Base-by-base conservation (phyloP, 345 rosid genomes). In the Acer yangbiense region DNA sequence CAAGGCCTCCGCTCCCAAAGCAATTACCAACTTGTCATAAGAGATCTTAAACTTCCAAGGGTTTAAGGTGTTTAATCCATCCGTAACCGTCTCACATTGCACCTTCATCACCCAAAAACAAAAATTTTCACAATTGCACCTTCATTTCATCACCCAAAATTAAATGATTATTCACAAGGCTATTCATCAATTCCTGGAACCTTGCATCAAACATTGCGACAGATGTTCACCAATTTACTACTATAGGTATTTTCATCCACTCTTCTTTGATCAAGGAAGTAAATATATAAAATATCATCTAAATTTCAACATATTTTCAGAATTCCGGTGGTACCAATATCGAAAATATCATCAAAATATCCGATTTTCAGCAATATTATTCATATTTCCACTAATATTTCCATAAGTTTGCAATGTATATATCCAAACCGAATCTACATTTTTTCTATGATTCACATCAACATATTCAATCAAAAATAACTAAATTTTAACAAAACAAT, bases 11-110 rank as follows among this genome's bases (percentile, higher is more conserved):
- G 98, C 96, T 78, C 98, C 98, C 65, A 87, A 80, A 0, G 98
- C 98, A 77, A 94, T 76, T n/a, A 92, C 90, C 81, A 94, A 78
- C 85, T 94, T 96, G 76, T 96, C 99, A 83, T 92, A 94, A 39
- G 96, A 83, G 5, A 95, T 75, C 62, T 85, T 87, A 62, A 94
- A 96, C 83, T 88, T 92, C 98, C 95, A 86, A 2, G 97, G 95
- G 43, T 86, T 84, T 79, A 89, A 67, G 12, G 88, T 80, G 73
- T 69, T 57, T 55, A 27, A 67, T 27, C 89, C 95, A 78, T 88
- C 97, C n/a, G 93, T 88, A 41, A 89, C 81, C 41, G 97, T 93
- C 91, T 94, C 89, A 65, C 97, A 96, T 1, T 85, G 88, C 82
- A 96, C 94, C 98, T 95, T 81, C 78, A 76, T 39, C 29, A 55